Percentiles rank a stretch among this genome's conserved stretches.
These are phyloP conservation scores for Balamuthia mandrillaris DNA, from an alignment of 208 protist species.

Conservation along the genomic window DNA sequence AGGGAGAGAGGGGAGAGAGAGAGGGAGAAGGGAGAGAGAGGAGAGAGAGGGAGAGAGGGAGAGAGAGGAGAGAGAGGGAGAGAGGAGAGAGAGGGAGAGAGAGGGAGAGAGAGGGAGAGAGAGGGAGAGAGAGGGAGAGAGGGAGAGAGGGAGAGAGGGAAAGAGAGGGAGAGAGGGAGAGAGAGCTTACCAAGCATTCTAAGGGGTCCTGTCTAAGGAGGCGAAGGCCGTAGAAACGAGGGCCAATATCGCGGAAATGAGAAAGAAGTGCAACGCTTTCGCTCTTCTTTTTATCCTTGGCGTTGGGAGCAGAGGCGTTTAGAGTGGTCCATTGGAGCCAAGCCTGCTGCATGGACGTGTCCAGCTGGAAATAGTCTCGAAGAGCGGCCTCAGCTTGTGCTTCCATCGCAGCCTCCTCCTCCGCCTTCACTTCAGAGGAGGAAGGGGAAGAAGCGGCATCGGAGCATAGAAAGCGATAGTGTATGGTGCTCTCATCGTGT, in stretches of 20 bases:
- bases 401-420: background rate
- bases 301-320: background rate
- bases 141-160: too few species aligned
- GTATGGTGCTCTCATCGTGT: background rate
- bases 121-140: too few species aligned
- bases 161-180: too few species aligned
- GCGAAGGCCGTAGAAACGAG: conserved; percentile 48
- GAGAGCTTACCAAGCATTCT: conserved; percentile 44
- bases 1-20: too few species aligned
- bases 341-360: background rate
- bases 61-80: too few species aligned
- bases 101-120: too few species aligned
- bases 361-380: background rate
- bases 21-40: too few species aligned
- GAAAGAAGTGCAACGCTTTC: background rate
- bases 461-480: too few species aligned
- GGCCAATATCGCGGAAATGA: background rate
- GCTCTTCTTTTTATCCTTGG: background rate
- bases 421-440: background rate
- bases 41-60: too few species aligned
- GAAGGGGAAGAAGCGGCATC: too few species aligned
- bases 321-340: too few species aligned
- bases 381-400: background rate
- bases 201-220: conserved; percentile 52
- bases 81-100: too few species aligned